These are phyloP conservation scores for Artomyces pyxidatus DNA, from an alignment of 768 basidiomycete genomes.

Conservation along the genomic window DNA sequence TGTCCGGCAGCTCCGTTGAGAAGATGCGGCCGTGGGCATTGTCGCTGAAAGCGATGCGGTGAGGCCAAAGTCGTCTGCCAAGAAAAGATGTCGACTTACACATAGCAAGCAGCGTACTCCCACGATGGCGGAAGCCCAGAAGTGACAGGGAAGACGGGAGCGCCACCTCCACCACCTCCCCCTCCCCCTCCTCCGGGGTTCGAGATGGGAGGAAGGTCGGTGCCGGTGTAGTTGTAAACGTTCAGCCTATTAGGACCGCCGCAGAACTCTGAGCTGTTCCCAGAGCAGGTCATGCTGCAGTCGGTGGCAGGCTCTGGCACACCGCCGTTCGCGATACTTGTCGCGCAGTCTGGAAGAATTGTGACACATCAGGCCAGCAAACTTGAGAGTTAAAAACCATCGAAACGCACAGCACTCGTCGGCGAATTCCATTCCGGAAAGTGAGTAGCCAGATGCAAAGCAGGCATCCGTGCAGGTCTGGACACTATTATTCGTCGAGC, in stretches of 20 bases:
- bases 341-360: constrained; percentile 39
- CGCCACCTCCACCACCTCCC: constrained; percentile 22
- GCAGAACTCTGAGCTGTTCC: constrained; percentile 58
- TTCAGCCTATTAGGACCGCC: constrained; percentile 65
- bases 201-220: constrained; percentile 29
- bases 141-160: constrained; percentile 10
- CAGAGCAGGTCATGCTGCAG: constrained; percentile 62
- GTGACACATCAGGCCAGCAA: constrained; percentile 6
- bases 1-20: constrained; percentile 31
- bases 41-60: constrained; percentile 29
- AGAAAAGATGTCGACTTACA: constrained; percentile 25
- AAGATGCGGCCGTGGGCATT: constrained; percentile 60
- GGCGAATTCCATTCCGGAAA: constrained; percentile 33
- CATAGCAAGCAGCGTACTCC: constrained; percentile 35
- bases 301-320: constrained; percentile 37
- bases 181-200: constrained; percentile 27
- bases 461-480: constrained; percentile 56
- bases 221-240: constrained; percentile 64
- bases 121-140: constrained; percentile 6
- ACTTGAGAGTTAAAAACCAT: constrained; percentile 4
- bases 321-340: constrained; percentile 37
- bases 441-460: constrained; percentile 40
- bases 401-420: constrained; percentile 43
- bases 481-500: constrained; percentile 40
- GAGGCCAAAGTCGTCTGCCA: background rate